Evolutionary conservation across 768 basidiomycete genomes (phyloP).

Genomic region (Suillus bovinus): DNA sequence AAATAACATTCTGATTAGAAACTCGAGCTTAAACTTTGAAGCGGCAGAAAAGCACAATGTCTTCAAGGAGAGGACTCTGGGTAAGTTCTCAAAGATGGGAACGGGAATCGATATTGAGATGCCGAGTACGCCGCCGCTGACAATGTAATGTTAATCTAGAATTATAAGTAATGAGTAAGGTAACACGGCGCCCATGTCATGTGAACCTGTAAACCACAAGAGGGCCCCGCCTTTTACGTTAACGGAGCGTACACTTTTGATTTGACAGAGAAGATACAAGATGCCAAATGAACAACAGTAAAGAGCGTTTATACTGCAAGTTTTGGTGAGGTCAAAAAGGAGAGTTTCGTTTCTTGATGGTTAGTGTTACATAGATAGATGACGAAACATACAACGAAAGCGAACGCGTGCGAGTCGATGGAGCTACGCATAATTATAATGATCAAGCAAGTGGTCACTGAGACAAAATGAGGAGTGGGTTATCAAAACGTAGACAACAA

Average conservation of each 20-base stretch:
- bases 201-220: not conserved
- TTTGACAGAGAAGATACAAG: not conserved
- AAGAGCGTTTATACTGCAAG: slow-evolving; percentile 3
- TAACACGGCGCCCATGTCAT: not conserved
- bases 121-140: not conserved
- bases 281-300: not conserved
- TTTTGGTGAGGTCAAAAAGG: slow-evolving; percentile 19
- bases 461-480: not conserved
- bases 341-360: slow-evolving; percentile 19
- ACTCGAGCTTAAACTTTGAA: not conserved
- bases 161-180: not conserved
- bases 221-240: not conserved
- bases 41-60: not conserved
- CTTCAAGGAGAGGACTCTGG: not conserved
- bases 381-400: slow-evolving; percentile 10
- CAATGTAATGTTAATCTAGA: not conserved
- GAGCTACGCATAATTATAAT: slow-evolving; percentile 7
- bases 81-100: slow-evolving; percentile 3
- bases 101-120: not conserved
- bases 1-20: slow-evolving; percentile 3
- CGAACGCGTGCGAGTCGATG: not conserved
- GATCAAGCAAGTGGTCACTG: slow-evolving; percentile 6
- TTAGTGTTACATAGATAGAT: slow-evolving; percentile 25
- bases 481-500: slow-evolving; percentile 16
- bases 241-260: not conserved